Conservation (phyloP, 202 grass and related monocot genomes). For the Elaeis oleifera region DNA sequence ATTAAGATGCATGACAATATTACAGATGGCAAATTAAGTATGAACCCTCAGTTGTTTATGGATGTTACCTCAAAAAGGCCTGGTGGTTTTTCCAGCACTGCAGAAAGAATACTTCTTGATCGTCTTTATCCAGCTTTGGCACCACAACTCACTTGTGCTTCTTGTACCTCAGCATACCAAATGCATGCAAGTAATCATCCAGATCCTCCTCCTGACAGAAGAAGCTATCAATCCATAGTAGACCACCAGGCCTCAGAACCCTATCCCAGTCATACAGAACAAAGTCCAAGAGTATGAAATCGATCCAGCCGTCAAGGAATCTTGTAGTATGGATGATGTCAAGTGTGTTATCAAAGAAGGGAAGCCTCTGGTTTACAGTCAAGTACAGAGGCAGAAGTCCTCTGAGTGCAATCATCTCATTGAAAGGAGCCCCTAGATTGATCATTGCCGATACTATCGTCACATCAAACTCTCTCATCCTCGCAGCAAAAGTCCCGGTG, state of each 20-base stretch:
- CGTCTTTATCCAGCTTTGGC: conserved; percentile 30
- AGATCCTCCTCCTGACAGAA: conserved; percentile 30
- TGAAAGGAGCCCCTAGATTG: conserved; percentile 34
- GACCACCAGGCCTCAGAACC: conserved; percentile 32
- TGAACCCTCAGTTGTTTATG: too few relatives aligned
- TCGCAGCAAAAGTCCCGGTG: conserved; percentile 37
- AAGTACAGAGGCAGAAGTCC: conserved; percentile 31
- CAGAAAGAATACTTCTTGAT: conserved; percentile 30
- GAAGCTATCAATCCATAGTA: conserved; percentile 42
- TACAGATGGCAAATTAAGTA: too few relatives aligned
- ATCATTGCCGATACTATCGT: conserved; percentile 32
- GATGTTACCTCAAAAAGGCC: conserved; percentile 23
- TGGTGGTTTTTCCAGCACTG: conserved; percentile 35
- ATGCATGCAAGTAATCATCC: conserved; percentile 30
- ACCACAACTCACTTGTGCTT: conserved; percentile 26
- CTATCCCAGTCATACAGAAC: conserved; percentile 40
- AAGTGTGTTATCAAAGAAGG: conserved; percentile 48
- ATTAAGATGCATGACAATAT: too few relatives aligned
- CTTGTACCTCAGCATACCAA: conserved; percentile 30
- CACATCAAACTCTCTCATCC: conserved; percentile 30
- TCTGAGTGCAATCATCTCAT: conserved; percentile 32
- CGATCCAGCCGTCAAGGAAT: conserved; percentile 43
- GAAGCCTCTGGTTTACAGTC: conserved; percentile 30
- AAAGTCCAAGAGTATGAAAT: conserved; percentile 30
- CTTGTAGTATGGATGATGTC: conserved; percentile 36